These are phyloP conservation scores for Suaeda aralocaspica DNA, from an alignment of 148 eudicot species.

Conservation along the genomic window DNA sequence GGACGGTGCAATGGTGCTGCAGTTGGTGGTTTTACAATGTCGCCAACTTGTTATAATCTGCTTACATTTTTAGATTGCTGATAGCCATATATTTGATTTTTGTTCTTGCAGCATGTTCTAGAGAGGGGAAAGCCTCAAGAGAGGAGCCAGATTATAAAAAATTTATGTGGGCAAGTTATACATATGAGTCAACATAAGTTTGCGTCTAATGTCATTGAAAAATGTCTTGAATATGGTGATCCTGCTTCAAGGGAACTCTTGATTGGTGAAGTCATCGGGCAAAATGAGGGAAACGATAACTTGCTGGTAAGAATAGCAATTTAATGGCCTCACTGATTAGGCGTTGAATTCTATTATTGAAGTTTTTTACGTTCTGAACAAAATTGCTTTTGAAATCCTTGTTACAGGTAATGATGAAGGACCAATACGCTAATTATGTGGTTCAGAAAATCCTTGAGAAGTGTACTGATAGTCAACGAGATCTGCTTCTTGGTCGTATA, in stretches of 20 bases:
- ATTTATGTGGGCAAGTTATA: slow-evolving; percentile 54
- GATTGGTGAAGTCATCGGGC: slow-evolving; percentile 57
- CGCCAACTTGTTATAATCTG: neutral
- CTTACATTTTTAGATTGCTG: neutral
- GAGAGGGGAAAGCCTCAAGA: slow-evolving; percentile 67
- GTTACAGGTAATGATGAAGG: slow-evolving; percentile 69
- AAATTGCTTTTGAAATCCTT: neutral
- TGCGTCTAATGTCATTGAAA: slow-evolving; percentile 79
- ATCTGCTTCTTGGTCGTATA: slow-evolving; percentile 44
- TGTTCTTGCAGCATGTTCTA: slow-evolving; percentile 60
- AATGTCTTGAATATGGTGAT: slow-evolving; percentile 64
- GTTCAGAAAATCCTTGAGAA: slow-evolving; percentile 61
- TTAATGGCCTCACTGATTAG: neutral
- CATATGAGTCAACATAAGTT: slow-evolving; percentile 84
- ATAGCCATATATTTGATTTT: neutral
- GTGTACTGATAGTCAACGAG: slow-evolving; percentile 49
- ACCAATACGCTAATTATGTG: slow-evolving; percentile 74
- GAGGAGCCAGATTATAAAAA: slow-evolving; percentile 43
- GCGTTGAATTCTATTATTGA: neutral
- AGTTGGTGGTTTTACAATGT: neutral
- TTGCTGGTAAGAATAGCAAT: slow-evolving; percentile 39
- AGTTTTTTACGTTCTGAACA: neutral
- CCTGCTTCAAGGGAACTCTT: slow-evolving; percentile 47
- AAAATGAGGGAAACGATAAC: slow-evolving; percentile 50
- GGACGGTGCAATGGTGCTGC: neutral